Conservation (phyloP, 202 grass and related monocot species). For the Elaeis oleifera region DNA sequence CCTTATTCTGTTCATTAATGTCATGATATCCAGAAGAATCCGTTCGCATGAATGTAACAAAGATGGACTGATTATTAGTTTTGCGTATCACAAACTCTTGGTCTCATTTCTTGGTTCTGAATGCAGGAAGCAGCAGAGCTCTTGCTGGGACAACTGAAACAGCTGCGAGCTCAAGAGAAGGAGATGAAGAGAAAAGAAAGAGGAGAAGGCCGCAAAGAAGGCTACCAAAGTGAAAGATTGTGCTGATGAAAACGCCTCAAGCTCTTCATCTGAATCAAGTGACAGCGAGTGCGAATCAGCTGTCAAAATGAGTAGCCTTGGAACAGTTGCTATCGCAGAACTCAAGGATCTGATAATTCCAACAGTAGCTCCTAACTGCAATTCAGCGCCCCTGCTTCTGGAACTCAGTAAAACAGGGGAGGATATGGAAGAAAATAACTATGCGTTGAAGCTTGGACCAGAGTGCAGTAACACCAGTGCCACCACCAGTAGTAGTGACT, state of each 20-base stretch:
- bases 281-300: conserved; percentile 36
- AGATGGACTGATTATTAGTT: no score
- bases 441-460: background rate
- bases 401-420: background rate
- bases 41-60: no score
- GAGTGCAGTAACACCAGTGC: background rate
- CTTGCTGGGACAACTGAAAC: conserved; percentile 45
- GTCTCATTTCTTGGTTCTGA: background rate
- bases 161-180: conserved; percentile 23
- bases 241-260: conserved; percentile 19
- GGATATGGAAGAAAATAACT: background rate
- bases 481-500: background rate
- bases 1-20: no score
- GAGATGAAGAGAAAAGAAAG: conserved; percentile 44
- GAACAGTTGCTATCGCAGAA: conserved; percentile 16
- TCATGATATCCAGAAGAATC: no score
- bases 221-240: conserved; percentile 17
- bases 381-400: background rate
- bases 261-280: conserved; percentile 60
- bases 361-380: background rate
- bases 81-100: no score
- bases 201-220: conserved; percentile 33
- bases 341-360: conserved; percentile 17
- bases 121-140: conserved; percentile 53
- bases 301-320: conserved; percentile 26